Conservation (phyloP, 495 filamentous ascomycete genomes). For the Trichoderma gamsii region DNA sequence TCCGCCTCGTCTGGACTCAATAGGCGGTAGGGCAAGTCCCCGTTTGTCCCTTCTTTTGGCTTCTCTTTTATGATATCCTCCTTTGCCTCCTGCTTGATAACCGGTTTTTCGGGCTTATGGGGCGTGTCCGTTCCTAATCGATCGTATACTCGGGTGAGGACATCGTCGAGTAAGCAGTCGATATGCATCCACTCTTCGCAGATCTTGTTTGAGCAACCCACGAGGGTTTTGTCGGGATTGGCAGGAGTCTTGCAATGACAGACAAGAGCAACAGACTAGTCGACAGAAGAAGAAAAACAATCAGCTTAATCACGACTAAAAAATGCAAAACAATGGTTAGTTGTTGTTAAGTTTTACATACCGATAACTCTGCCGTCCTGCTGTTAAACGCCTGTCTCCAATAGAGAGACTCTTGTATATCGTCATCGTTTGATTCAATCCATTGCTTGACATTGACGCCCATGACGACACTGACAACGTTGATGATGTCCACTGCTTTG, state of each 20-base stretch:
- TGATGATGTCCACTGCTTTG: slow-evolving; percentile 46
- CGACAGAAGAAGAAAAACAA: neutral
- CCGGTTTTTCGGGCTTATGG: slow-evolving; percentile 23
- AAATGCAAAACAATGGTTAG: neutral
- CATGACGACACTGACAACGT: slow-evolving; percentile 45
- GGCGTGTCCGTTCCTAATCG: slow-evolving; percentile 42
- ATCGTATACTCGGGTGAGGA: slow-evolving; percentile 41
- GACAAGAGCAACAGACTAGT: slow-evolving; percentile 50
- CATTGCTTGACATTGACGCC: slow-evolving; percentile 46
- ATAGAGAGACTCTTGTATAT: slow-evolving; percentile 48
- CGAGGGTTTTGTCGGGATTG: slow-evolving; percentile 55
- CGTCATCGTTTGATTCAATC: slow-evolving; percentile 58
- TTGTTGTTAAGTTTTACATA: slow-evolving; percentile 29
- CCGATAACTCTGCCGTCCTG: slow-evolving; percentile 50
- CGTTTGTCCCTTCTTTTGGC: slow-evolving; percentile 20
- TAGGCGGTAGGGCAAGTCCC: neutral
- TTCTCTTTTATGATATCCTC: slow-evolving; percentile 29
- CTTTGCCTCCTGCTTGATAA: slow-evolving; percentile 24
- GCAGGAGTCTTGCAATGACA: slow-evolving; percentile 57
- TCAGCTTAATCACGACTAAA: neutral
- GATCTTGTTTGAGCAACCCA: slow-evolving; percentile 48
- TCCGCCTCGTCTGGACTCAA: neutral
- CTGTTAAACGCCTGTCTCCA: slow-evolving; percentile 62
- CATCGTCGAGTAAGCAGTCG: slow-evolving; percentile 51
- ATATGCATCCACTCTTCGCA: slow-evolving; percentile 63